Evolutionary conservation across 768 basidiomycete species (phyloP).

Genomic region (Boletus reticuloceps): DNA sequence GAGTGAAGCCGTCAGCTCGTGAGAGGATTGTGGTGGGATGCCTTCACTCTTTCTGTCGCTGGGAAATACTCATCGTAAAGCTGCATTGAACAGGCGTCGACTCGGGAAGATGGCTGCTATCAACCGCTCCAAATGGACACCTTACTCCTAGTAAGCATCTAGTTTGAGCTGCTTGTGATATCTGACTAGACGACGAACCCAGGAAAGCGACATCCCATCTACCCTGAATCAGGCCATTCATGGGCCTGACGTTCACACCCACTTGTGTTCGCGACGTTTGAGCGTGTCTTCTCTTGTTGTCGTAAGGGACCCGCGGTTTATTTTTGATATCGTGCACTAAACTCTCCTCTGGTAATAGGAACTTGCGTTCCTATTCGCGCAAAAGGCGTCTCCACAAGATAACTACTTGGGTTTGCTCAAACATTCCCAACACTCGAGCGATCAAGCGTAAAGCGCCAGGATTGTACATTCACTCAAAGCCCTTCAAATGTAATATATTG

Average conservation of each 20-base stretch:
- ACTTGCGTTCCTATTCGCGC: constrained; percentile 18
- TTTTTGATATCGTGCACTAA: neutral
- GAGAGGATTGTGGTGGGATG: constrained; percentile 25
- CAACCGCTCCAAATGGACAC: neutral
- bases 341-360: constrained; percentile 14
- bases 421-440: neutral
- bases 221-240: constrained; percentile 6
- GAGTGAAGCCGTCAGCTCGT: constrained; percentile 17
- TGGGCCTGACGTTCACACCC: neutral
- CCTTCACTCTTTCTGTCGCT: constrained; percentile 1
- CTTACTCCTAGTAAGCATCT: neutral
- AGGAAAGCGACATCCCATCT: constrained; percentile 9
- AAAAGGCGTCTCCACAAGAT: neutral
- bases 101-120: neutral
- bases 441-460: neutral
- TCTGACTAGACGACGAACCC: neutral
- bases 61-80: constrained; percentile 6
- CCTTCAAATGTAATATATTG: constrained; percentile 13
- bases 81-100: constrained; percentile 8
- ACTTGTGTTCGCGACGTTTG: constrained; percentile 5
- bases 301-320: constrained; percentile 11
- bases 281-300: constrained; percentile 23
- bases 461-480: neutral
- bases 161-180: neutral
- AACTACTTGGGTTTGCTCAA: neutral